phyloP scores from a whole-genome alignment of 768 basidiomycete genomes.

The Amanita pallidorosea region DNA sequence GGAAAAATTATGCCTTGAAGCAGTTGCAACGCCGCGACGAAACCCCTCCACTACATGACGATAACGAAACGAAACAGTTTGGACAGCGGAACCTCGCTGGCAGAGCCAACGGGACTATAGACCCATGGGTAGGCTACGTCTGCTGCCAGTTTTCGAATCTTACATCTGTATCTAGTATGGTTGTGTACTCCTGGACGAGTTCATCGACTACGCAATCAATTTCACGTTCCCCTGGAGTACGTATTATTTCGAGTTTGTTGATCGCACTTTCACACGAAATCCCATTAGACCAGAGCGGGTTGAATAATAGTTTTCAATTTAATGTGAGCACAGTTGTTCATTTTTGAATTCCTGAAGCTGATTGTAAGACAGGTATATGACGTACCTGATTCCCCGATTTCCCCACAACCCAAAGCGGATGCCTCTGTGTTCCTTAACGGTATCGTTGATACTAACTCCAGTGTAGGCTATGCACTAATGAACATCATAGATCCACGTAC shows the following conservation, averaged over 20 bases:
- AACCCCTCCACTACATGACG: constrained; percentile 7
- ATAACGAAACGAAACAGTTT: constrained; percentile 14
- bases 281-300: constrained; percentile 14
- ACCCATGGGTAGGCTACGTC: constrained; percentile 32
- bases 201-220: constrained; percentile 64
- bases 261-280: not conserved
- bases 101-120: constrained; percentile 43
- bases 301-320: constrained; percentile 24
- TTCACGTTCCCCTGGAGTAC: constrained; percentile 59
- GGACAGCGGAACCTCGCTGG: constrained; percentile 40
- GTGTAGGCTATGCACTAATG: not conserved
- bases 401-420: constrained; percentile 37
- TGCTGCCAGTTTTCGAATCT: not conserved
- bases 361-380: constrained; percentile 31
- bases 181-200: constrained; percentile 53
- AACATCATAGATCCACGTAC: constrained; percentile 35
- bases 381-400: constrained; percentile 40
- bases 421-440: constrained; percentile 53
- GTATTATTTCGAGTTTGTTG: constrained; percentile 10
- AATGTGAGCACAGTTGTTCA: constrained; percentile 17
- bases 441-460: constrained; percentile 15
- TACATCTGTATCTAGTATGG: constrained; percentile 33
- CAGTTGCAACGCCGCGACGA: constrained; percentile 11
- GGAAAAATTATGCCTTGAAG: constrained; percentile 12
- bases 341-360: not conserved